These are phyloP conservation scores for Penicillium oxalicum DNA, from an alignment of 2,329 filamentous ascomycete genomes.

Conservation along the genomic window DNA sequence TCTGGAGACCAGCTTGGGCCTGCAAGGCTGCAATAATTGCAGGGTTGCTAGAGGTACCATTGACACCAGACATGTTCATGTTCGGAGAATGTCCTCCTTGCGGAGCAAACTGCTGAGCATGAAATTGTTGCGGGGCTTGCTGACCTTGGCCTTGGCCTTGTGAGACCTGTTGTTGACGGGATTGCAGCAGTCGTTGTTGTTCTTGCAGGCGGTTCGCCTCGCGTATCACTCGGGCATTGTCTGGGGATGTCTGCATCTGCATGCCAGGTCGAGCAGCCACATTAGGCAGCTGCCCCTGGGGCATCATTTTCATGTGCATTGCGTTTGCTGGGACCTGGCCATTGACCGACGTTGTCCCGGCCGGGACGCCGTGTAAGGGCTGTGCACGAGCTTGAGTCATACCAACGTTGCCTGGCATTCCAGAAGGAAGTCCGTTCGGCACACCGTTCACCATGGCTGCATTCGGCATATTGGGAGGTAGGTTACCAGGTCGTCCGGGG, in stretches of 20 bases:
- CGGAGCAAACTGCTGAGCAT: constrained; percentile 36
- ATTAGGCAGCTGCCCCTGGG: constrained; percentile 53
- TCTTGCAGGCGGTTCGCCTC: constrained; percentile 45
- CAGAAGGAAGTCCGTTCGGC: constrained; percentile 43
- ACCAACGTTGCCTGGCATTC: constrained; percentile 35
- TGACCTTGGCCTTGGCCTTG: constrained; percentile 30
- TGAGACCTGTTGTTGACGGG: constrained; percentile 34
- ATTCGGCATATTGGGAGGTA: constrained; percentile 30
- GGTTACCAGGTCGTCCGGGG: constrained; percentile 35
- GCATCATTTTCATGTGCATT: constrained; percentile 53
- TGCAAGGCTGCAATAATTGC: constrained; percentile 43
- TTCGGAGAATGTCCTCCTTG: constrained; percentile 43
- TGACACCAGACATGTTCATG: constrained; percentile 38
- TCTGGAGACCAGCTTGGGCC: constrained; percentile 38
- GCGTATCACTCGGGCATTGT: constrained; percentile 44
- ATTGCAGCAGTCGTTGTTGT: constrained; percentile 58
- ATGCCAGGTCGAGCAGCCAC: constrained; percentile 35
- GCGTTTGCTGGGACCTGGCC: constrained; percentile 47
- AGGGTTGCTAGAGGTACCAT: constrained; percentile 36
- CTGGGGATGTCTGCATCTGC: constrained; percentile 51
- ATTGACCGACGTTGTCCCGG: constrained; percentile 40
- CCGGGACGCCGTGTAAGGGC: constrained; percentile 39
- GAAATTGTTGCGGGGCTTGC: constrained; percentile 33
- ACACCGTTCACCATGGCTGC: constrained; percentile 35
- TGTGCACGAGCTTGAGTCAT: constrained; percentile 36